These are phyloP conservation scores for Kalmanozyma brasiliensis DNA, from an alignment of 1,284 basidiomycete genomes.

Conservation along the genomic window DNA sequence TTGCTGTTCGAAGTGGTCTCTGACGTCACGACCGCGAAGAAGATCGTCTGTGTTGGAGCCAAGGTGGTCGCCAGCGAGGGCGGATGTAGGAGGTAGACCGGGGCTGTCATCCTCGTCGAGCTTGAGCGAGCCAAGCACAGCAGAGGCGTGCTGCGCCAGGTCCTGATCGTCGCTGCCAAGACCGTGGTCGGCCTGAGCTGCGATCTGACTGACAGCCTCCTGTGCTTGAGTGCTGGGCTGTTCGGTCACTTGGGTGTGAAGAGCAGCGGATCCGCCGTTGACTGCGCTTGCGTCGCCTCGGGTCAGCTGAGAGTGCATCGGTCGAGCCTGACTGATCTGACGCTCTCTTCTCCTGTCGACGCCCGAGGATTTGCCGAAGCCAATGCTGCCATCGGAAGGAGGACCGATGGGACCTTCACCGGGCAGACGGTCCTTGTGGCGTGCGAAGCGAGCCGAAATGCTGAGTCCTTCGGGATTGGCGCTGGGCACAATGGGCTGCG, in stretches of 20 bases:
- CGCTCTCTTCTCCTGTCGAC: slow-evolving; percentile 50
- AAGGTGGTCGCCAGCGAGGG: slow-evolving; percentile 19
- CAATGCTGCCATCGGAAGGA: slow-evolving; percentile 58
- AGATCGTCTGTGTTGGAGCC: slow-evolving; percentile 21
- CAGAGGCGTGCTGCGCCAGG: slow-evolving; percentile 50
- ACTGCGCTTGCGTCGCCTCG: slow-evolving; percentile 10
- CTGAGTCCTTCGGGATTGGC: slow-evolving; percentile 43
- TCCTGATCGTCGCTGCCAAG: slow-evolving; percentile 41
- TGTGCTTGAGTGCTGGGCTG: not conserved
- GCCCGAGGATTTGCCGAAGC: slow-evolving; percentile 55
- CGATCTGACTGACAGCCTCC: slow-evolving; percentile 1
- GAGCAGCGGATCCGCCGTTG: not conserved
- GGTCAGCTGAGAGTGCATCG: slow-evolving; percentile 4
- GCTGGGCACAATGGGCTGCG: slow-evolving; percentile 44
- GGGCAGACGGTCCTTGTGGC: slow-evolving; percentile 53
- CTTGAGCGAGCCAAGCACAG: slow-evolving; percentile 49
- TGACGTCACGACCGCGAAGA: slow-evolving; percentile 18
- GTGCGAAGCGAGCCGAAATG: slow-evolving; percentile 46
- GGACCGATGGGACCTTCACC: slow-evolving; percentile 63
- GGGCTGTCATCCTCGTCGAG: slow-evolving; percentile 54
- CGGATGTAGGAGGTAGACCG: slow-evolving; percentile 14
- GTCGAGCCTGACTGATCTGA: slow-evolving; percentile 28
- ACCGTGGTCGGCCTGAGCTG: slow-evolving; percentile 5
- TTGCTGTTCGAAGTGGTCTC: slow-evolving; percentile 16
- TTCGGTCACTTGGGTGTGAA: slow-evolving; percentile 5